phyloP scores from a whole-genome alignment of 164 flowering plant species.

The Protea cynaroides region DNA sequence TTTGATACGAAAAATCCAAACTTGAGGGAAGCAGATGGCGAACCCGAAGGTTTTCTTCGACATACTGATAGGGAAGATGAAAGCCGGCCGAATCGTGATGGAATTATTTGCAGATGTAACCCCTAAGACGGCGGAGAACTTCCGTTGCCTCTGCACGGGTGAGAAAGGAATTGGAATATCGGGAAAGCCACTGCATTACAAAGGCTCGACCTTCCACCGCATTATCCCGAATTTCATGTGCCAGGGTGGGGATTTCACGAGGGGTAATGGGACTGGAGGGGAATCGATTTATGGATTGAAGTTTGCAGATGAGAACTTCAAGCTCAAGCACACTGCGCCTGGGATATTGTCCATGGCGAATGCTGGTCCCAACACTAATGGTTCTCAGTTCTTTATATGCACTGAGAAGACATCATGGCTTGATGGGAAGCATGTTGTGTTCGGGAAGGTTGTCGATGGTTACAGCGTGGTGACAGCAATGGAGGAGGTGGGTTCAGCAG shows the following conservation, averaged over 20 bases:
- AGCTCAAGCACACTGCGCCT: conserved; percentile 51
- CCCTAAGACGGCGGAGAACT: conserved; percentile 67
- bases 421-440: conserved; percentile 82
- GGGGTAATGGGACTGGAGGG: conserved; percentile 75
- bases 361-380: conserved; percentile 71
- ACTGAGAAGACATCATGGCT: conserved; percentile 66
- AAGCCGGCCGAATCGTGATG: conserved; percentile 52
- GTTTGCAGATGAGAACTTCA: conserved; percentile 77
- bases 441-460: conserved; percentile 71
- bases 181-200: conserved; percentile 65
- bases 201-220: conserved; percentile 71
- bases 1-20: not conserved
- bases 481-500: conserved; percentile 50
- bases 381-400: conserved; percentile 81
- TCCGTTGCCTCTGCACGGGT: conserved; percentile 70
- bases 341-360: conserved; percentile 81
- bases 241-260: conserved; percentile 86
- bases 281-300: conserved; percentile 68
- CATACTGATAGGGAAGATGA: conserved; percentile 44
- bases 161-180: conserved; percentile 65
- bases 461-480: conserved; percentile 47
- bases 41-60: conserved; percentile 75
- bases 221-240: conserved; percentile 79
- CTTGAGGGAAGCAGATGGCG: conserved; percentile 24
- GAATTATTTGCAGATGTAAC: conserved; percentile 46